phyloP scores from a whole-genome alignment of 495 filamentous ascomycete genomes.

The Jackrogersella multiformis region DNA sequence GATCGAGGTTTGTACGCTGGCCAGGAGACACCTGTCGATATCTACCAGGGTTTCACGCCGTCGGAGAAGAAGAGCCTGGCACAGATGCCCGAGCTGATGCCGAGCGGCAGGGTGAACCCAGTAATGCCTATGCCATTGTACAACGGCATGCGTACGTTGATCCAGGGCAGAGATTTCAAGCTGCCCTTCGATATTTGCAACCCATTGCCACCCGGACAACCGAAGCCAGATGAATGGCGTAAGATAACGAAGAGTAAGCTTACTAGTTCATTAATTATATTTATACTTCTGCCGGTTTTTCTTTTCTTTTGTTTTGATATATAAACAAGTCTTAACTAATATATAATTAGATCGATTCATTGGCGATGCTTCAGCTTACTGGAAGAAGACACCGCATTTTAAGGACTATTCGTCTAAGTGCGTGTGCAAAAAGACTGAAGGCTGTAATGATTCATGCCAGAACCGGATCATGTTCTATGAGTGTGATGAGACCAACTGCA shows the following conservation, averaged over 20 bases:
- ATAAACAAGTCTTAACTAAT: conserved; percentile 17
- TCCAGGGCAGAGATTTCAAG: conserved; percentile 78
- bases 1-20: conserved; percentile 88
- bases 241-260: conserved; percentile 84
- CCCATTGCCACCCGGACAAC: conserved; percentile 82
- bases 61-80: conserved; percentile 70
- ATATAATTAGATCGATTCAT: conserved; percentile 79
- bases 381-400: conserved; percentile 79
- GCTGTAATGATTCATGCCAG: conserved; percentile 88
- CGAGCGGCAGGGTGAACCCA: conserved; percentile 52
- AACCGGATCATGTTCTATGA: conserved; percentile 98
- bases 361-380: conserved; percentile 83
- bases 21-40: conserved; percentile 69
- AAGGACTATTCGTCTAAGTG: conserved; percentile 79
- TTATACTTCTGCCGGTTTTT: not conserved
- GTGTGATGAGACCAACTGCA: conserved; percentile 91
- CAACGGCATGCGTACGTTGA: conserved; percentile 63
- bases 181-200: conserved; percentile 90
- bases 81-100: conserved; percentile 59
- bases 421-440: conserved; percentile 77
- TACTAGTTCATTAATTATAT: conserved; percentile 47
- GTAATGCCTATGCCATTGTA: conserved; percentile 56
- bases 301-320: not conserved
- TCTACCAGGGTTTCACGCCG: conserved; percentile 63
- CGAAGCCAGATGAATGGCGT: conserved; percentile 89